Conservation (phyloP, 768 basidiomycete genomes). For the Kwoniella newhampshirensis region DNA sequence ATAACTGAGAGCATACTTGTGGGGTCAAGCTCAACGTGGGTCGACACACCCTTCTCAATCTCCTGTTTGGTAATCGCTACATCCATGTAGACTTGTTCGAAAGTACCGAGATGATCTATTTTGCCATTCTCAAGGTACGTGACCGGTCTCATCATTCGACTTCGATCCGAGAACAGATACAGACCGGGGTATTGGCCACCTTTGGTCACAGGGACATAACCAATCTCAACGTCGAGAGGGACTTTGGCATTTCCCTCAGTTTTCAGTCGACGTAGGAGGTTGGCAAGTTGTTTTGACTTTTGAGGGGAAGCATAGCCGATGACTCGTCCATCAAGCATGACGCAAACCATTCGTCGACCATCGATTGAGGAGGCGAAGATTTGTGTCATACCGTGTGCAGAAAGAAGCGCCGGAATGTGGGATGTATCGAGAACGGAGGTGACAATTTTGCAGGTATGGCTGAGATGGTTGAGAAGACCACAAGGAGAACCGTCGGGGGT, state of each 20-base stretch:
- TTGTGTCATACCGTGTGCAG: constrained; percentile 91
- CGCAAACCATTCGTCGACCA: constrained; percentile 74
- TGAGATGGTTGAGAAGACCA: constrained; percentile 94
- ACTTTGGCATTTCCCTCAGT: constrained; percentile 78
- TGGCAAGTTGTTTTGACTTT: constrained; percentile 76
- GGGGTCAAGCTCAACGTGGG: constrained; percentile 89
- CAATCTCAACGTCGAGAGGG: constrained; percentile 92
- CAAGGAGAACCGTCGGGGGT: constrained; percentile 98
- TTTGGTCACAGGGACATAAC: constrained; percentile 78
- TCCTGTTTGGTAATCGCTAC: constrained; percentile 88
- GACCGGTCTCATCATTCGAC: constrained; percentile 98
- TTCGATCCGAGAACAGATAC: constrained; percentile 79
- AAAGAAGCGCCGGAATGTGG: constrained; percentile 77
- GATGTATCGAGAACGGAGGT: constrained; percentile 71
- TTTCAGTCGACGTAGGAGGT: constrained; percentile 86
- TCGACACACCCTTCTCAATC: constrained; percentile 69
- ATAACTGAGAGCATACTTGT: constrained; percentile 95
- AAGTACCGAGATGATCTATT: constrained; percentile 88
- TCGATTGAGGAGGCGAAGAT: constrained; percentile 75
- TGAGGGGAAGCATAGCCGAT: constrained; percentile 86
- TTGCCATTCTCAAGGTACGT: constrained; percentile 81
- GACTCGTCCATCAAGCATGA: constrained; percentile 92
- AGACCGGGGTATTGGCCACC: constrained; percentile 97
- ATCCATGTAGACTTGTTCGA: constrained; percentile 99
- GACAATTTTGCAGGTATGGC: constrained; percentile 86